Base-by-base conservation (phyloP, 2,329 filamentous ascomycete genomes). In the Trichoderma aggressivum region DNA sequence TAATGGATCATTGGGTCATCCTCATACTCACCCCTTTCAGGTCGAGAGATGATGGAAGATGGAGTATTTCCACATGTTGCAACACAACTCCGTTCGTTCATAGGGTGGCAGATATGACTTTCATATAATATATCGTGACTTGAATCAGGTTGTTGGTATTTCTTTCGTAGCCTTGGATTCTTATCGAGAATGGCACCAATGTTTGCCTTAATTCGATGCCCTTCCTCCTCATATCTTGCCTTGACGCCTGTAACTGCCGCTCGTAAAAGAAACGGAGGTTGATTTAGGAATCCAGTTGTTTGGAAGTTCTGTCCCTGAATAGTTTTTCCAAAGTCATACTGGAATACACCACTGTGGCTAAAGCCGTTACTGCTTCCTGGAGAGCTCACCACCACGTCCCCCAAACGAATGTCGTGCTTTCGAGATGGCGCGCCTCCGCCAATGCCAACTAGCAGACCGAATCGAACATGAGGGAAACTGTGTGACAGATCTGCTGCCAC, bases 81-180 rank as follows among this genome's bases (percentile, higher is more conserved):
- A 0, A 0, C 24, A 18, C 53, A 56, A 1, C 5, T 18, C 1
- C 1, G 4, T 18, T 30, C 11, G 5, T 18, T 10, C 7, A 4
- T 11, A 10, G 53, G 24, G 8, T 56, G 53, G 14, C 1, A 16
- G 10, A 56, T 18, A 6, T 56, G 1, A 18, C 53, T 28, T 1
- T 30, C 3, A 18, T 28, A 56, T 30, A 56, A 6, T 5, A 24
- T 28, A 28, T 56, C 53, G 26, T 24, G 28, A 16, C 21, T 30
- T 30, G 8, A 24, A 18, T 18, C 16, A 5, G 53, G 53, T 18
- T 4, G 53, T 11, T 56, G 3, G 18, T 56, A 56, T 56, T 56
- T 28, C 1, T 3, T 18, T 2, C 14, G 53, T 30, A 56, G 18
- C 8, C 53, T 30, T 28, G 14, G 53, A 5, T 11, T 28, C 1